Conservation (phyloP, 2,329 filamentous ascomycete species). For the Madurella fahalii region DNA sequence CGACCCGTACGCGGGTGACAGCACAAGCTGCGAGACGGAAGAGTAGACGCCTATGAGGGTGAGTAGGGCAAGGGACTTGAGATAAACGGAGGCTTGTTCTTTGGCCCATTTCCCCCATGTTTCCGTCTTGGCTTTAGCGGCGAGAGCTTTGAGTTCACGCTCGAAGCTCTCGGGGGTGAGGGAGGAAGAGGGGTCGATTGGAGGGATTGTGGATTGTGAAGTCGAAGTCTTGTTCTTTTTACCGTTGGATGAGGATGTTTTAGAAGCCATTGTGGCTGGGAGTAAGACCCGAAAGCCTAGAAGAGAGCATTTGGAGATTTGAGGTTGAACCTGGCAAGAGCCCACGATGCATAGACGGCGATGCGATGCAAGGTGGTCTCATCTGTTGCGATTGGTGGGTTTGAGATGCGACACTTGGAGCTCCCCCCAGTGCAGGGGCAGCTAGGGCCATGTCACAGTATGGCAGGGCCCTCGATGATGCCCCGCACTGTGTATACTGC, state of each 20-base stretch:
- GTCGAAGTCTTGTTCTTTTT: slow-evolving; percentile 11
- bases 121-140: slow-evolving; percentile 39
- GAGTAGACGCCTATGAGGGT: slow-evolving; percentile 60
- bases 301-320: slow-evolving; percentile 2
- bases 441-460: no score
- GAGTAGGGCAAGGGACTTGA: slow-evolving; percentile 43
- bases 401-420: slow-evolving; percentile 22
- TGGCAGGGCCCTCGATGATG: no score
- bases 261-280: slow-evolving; percentile 29
- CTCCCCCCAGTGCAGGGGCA: neutral
- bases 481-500: no score
- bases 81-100: slow-evolving; percentile 40
- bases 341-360: neutral
- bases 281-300: neutral
- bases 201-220: slow-evolving; percentile 20
- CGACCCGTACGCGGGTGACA: slow-evolving; percentile 85
- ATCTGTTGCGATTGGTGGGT: slow-evolving; percentile 22
- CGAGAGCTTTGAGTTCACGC: slow-evolving; percentile 49
- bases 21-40: slow-evolving; percentile 66
- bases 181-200: slow-evolving; percentile 31
- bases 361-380: slow-evolving; percentile 26
- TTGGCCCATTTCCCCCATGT: slow-evolving; percentile 32
- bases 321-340: neutral
- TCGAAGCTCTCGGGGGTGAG: slow-evolving; percentile 52
- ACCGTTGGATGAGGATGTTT: slow-evolving; percentile 6